Evolutionary conservation across 2,329 filamentous ascomycete genomes (phyloP).

Genomic region (Fusarium sp.): DNA sequence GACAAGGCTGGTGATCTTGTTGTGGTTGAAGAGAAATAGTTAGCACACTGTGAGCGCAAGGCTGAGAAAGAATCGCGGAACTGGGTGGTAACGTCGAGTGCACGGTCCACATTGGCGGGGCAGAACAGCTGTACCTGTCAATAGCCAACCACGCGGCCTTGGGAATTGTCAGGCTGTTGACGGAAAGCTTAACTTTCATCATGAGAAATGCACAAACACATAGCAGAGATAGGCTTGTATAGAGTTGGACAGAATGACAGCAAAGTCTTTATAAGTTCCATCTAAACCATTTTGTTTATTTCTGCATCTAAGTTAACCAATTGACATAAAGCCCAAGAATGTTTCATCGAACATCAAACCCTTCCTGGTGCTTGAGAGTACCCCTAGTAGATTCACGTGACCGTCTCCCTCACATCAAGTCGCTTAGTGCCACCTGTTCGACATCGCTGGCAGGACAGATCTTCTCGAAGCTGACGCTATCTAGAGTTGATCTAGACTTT

Average conservation of each 20-base stretch:
- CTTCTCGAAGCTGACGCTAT: constrained; percentile 52
- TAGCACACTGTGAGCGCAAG: constrained; percentile 34
- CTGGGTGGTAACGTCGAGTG: constrained; percentile 25
- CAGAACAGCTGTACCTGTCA: constrained; percentile 29
- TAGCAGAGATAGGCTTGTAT: no score
- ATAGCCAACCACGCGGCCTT: constrained; percentile 17
- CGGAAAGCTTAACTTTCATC: background rate
- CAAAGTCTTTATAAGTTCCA: background rate
- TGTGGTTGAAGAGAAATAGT: constrained; percentile 15
- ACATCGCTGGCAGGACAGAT: constrained; percentile 55
- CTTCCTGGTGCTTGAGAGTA: background rate
- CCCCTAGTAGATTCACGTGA: constrained; percentile 52
- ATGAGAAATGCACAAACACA: background rate
- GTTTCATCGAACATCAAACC: background rate
- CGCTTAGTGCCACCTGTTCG: constrained; percentile 59
- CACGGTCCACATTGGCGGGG: constrained; percentile 45
- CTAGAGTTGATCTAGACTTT: constrained; percentile 48
- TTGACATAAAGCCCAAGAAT: background rate
- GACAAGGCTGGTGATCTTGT: constrained; percentile 5
- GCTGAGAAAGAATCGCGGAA: constrained; percentile 46
- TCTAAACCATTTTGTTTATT: background rate
- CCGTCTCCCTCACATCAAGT: constrained; percentile 20
- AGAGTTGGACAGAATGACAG: background rate
- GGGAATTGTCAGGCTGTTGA: constrained; percentile 16
- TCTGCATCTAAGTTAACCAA: background rate